Percentiles rank a stretch among this genome's conserved stretches.
These are phyloP conservation scores for Monosporascus ibericus DNA, from an alignment of 2,329 filamentous ascomycete species.

Conservation along the genomic window DNA sequence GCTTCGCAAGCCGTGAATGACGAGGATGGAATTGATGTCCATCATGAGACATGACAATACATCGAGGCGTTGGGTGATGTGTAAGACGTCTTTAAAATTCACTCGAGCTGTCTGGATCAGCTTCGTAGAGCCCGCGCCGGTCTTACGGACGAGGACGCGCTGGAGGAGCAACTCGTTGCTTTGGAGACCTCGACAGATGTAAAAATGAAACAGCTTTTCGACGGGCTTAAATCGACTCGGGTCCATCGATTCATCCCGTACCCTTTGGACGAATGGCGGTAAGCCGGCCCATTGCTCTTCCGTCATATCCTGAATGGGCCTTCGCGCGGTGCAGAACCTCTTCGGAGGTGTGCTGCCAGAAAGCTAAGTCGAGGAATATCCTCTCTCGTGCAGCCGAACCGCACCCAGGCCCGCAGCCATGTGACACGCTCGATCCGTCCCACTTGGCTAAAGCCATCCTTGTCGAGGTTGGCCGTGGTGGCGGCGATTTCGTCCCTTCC, in stretches of 20 bases:
- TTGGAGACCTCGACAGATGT: constrained; percentile 17
- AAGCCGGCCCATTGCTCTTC: constrained; percentile 19
- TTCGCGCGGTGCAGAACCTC: constrained; percentile 22
- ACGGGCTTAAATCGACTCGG: constrained; percentile 13
- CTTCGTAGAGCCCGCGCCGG: constrained; percentile 25
- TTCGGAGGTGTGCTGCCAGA: constrained; percentile 24
- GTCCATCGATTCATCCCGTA: constrained; percentile 14
- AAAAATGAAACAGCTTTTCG: constrained; percentile 19
- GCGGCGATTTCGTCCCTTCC: constrained; percentile 20
- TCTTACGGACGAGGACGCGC: constrained; percentile 27
- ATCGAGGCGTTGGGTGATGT: constrained; percentile 25
- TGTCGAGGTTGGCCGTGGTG: constrained; percentile 19
- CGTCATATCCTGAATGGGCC: constrained; percentile 15
- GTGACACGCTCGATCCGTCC: constrained; percentile 18
- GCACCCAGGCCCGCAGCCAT: constrained; percentile 19
- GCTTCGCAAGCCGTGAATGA: constrained; percentile 26
- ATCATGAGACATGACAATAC: constrained; percentile 21
- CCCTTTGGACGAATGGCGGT: constrained; percentile 18
- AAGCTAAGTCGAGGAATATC: constrained; percentile 29
- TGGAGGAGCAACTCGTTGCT: constrained; percentile 27
- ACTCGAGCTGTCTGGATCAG: constrained; percentile 23
- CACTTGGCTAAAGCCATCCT: constrained; percentile 20
- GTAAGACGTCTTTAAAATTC: constrained; percentile 28
- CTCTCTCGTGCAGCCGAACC: constrained; percentile 22
- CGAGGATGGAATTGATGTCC: constrained; percentile 23